These are phyloP conservation scores for Taiozyma onychis DNA, from an alignment of 1,139 yeast genomes.

Conservation along the genomic window DNA sequence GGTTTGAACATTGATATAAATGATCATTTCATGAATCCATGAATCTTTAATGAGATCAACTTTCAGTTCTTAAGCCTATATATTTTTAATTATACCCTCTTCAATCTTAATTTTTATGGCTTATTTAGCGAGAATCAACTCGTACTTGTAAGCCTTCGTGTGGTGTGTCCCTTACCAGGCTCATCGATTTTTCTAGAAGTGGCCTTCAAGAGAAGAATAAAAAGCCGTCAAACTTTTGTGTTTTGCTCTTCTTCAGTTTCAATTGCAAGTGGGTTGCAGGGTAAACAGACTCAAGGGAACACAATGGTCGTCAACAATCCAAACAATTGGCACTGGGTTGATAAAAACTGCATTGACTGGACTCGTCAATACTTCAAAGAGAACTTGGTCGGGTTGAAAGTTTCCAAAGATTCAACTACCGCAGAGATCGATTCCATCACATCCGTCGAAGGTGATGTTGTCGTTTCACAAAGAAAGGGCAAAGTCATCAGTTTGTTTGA, in stretches of 20 bases:
- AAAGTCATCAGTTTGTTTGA: conserved; percentile 91
- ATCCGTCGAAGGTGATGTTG: conserved; percentile 90
- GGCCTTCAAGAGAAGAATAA: not conserved
- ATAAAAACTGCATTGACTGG: conserved; percentile 94
- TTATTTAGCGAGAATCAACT: not conserved
- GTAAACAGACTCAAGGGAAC: too few relatives aligned
- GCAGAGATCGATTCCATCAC: conserved; percentile 47
- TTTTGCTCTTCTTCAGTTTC: not conserved
- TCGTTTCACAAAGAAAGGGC: conserved; percentile 94
- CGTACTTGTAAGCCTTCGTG: too few relatives aligned
- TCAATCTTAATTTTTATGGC: not conserved
- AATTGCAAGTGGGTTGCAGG: too few relatives aligned
- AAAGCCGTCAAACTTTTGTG: not conserved
- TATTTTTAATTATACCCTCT: not conserved
- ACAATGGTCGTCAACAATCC: conserved; percentile 69
- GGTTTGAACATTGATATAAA: conserved; percentile 41
- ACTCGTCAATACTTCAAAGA: conserved; percentile 67
- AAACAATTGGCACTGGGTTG: conserved; percentile 97
- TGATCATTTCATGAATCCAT: conserved; percentile 24
- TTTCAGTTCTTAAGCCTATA: not conserved
- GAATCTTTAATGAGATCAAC: not conserved
- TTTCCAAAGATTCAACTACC: conserved; percentile 30
- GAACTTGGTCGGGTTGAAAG: conserved; percentile 46
- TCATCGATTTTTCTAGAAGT: not conserved
- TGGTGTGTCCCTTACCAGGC: not conserved